Evolutionary conservation across 257 asterid genomes (phyloP).

Genomic region (Scutellaria baicalensis): DNA sequence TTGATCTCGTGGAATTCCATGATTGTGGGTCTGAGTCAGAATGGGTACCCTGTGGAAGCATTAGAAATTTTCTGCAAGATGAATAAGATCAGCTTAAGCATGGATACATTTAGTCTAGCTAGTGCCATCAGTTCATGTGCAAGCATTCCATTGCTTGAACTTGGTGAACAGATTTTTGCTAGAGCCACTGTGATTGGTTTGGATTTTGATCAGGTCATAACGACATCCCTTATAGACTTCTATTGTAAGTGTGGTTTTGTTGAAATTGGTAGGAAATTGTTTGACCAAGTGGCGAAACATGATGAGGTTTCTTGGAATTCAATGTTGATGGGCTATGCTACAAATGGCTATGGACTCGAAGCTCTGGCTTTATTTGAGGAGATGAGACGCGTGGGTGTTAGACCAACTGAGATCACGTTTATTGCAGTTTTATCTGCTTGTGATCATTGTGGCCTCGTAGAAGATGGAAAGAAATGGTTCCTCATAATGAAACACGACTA

Average conservation of each 20-base stretch:
- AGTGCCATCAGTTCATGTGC: constrained; percentile 81
- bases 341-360: constrained; percentile 67
- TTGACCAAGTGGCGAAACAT: constrained; percentile 38
- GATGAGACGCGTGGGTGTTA: constrained; percentile 43
- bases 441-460: constrained; percentile 83
- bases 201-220: constrained; percentile 47
- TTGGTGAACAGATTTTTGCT: constrained; percentile 77
- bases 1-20: constrained; percentile 92
- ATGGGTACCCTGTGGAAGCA: constrained; percentile 66
- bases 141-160: constrained; percentile 53
- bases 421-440: constrained; percentile 88
- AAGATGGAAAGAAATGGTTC: constrained; percentile 76
- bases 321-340: constrained; percentile 89
- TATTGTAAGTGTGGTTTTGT: constrained; percentile 79
- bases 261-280: constrained; percentile 43
- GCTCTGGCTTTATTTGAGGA: constrained; percentile 56
- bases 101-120: constrained; percentile 57
- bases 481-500: constrained; percentile 50
- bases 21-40: constrained; percentile 71
- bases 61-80: constrained; percentile 52
- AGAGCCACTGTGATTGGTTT: constrained; percentile 57
- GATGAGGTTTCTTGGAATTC: constrained; percentile 80
- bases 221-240: constrained; percentile 68
- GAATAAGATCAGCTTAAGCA: constrained; percentile 41
- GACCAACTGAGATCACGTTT: constrained; percentile 58